These are phyloP conservation scores for Talaromyces sp. DNA, from an alignment of 2,329 filamentous ascomycete species.

Conservation along the genomic window DNA sequence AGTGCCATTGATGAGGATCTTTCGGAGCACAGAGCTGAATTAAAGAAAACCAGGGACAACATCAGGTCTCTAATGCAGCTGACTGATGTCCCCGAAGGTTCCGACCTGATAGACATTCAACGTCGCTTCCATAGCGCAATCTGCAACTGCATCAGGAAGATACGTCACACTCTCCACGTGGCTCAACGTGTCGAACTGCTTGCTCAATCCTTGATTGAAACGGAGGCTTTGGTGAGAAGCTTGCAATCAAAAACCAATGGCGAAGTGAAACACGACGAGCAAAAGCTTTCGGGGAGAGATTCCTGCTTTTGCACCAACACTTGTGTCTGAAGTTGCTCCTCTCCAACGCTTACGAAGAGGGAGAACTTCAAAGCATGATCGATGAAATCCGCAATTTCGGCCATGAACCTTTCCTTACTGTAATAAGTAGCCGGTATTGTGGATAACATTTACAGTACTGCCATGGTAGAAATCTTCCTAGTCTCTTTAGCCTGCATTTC, in stretches of 20 bases:
- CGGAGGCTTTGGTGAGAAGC: background rate
- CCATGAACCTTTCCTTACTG: no score
- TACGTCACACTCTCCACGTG: background rate
- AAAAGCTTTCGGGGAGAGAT: background rate
- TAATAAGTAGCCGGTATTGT: background rate
- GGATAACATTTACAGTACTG: background rate
- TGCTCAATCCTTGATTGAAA: background rate
- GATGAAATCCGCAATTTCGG: no score
- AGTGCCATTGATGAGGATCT: background rate
- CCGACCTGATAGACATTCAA: background rate
- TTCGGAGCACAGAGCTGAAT: background rate
- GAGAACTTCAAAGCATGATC: background rate
- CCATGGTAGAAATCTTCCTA: no score
- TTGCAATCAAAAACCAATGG: background rate
- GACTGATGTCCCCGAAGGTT: background rate
- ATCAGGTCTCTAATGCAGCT: background rate
- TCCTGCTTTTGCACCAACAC: no score
- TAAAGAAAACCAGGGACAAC: background rate
- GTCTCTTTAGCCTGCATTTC: no score
- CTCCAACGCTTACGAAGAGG: background rate
- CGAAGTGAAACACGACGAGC: background rate
- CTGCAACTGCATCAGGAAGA: background rate
- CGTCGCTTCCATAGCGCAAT: background rate
- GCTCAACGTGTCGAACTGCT: background rate
- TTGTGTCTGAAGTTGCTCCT: no score